Base-by-base conservation (phyloP, 768 basidiomycete species). In the Amanita fuliginea region DNA sequence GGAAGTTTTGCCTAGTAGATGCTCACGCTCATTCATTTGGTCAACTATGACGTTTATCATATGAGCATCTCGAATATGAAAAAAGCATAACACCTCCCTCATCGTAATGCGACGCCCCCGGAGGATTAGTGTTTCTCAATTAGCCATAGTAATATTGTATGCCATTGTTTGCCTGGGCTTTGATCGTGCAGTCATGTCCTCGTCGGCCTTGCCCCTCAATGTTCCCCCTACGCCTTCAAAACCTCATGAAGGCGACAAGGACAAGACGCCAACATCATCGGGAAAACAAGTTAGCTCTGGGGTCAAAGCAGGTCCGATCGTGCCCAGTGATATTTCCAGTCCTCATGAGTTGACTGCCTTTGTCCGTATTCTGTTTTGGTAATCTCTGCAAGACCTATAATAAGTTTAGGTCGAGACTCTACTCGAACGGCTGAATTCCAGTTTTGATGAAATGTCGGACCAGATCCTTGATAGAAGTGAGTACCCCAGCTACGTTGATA, bases 331-430 rank as follows among this genome's bases (percentile, higher is more conserved):
- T 56, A 90, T 90, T 32, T 90, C 92, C 2, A 91, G 88, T 59
- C 93, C 93, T 1, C 92, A 94, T 62, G 93, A 96, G 63, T 66
- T 96, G 55, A 95, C 93, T 26, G 90, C 90, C 18, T 96, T 93
- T 67, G 93, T 96, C 62, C 65, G 87, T 75, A 26, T 44, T 42
- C 24, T 52, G 13, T 48, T 44, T 43, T 42, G 18, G 26, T 46
- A 19, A 47, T 33, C 50, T 18, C 13, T 42, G 16, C 35, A 24
- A 51, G 21, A 43, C 21, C 56, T 37, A 44, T 16, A 30, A 37
- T 22, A 39, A 35, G 36, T 33, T 14, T 56, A 94, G 92, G 90
- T 95, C 10, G 93, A 96, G 66, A 85, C 80, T 10, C 68, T 96
- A 18, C 67, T 96, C 9, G 86, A 89, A 56, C 86, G 93, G 57